These are phyloP conservation scores for Vaccinium darrowii DNA, from an alignment of 148 eudicot species.

Conservation along the genomic window DNA sequence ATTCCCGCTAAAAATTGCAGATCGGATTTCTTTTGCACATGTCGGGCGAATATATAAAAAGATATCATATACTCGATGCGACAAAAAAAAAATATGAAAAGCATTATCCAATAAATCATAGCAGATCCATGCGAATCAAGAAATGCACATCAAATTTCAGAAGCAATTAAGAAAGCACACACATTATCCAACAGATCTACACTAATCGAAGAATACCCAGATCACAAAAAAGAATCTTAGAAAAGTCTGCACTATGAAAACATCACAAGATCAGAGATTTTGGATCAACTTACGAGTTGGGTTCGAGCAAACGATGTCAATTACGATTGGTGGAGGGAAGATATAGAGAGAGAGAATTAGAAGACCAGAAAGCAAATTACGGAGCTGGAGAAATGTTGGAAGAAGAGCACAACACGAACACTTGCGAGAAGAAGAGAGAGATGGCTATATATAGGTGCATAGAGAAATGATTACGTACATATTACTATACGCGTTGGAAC, in stretches of 20 bases:
- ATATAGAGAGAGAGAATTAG: neutral
- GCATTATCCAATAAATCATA: neutral
- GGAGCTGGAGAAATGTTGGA: neutral
- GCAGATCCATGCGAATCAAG: conserved; percentile 14
- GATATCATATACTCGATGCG: neutral
- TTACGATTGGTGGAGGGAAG: neutral
- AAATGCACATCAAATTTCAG: neutral
- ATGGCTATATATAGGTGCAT: neutral
- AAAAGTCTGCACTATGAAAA: neutral
- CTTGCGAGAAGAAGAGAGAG: neutral
- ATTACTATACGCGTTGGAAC: no score
- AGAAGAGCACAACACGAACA: conserved; percentile 3
- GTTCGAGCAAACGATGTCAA: conserved; percentile 1
- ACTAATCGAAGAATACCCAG: conserved; percentile 9
- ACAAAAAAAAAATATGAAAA: neutral
- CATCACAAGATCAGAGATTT: neutral
- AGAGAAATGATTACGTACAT: no score
- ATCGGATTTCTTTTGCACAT: neutral
- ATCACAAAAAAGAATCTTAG: neutral
- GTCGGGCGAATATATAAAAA: neutral
- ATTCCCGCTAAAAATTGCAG: neutral
- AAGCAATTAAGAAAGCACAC: neutral
- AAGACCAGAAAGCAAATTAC: neutral
- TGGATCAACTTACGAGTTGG: conserved; percentile 6
- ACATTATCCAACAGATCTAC: conserved; percentile 12